phyloP scores from a whole-genome alignment of 1,284 basidiomycete genomes.

The Moesziomyces sp. region DNA sequence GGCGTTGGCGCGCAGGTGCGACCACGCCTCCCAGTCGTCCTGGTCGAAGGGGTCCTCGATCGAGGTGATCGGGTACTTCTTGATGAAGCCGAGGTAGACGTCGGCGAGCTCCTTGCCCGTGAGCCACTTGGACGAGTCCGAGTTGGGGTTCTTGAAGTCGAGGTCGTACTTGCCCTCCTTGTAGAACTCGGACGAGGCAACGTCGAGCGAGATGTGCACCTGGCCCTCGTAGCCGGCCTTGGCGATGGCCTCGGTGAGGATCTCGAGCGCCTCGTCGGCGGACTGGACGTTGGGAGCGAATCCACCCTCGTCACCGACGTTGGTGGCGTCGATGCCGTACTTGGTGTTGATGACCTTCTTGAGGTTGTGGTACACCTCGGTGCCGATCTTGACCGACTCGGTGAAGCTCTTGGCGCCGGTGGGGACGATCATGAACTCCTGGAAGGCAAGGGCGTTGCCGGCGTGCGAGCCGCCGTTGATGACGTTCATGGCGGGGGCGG shows the following conservation, averaged over 20 bases:
- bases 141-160: conserved; percentile 99
- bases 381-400: conserved; percentile 97
- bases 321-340: conserved; percentile 99
- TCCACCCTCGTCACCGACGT: conserved; percentile 99
- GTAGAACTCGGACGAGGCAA: conserved; percentile 99
- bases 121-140: conserved; percentile 94
- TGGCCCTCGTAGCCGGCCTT: conserved; percentile 98
- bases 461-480: conserved; percentile 99
- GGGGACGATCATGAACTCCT: conserved; percentile 98
- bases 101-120: conserved; percentile 91
- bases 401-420: conserved; percentile 98
- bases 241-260: conserved; percentile 94
- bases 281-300: conserved; percentile 98
- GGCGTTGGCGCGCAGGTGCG: conserved; percentile 77
- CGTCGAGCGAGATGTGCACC: conserved; percentile 98
- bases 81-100: conserved; percentile 77
- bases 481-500: conserved; percentile 88
- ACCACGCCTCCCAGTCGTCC: conserved; percentile 99
- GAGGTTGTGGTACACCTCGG: conserved; percentile 97
- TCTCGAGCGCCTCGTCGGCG: conserved; percentile 96
- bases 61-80: conserved; percentile 73
- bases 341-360: conserved; percentile 99
- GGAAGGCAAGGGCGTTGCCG: conserved; percentile 88
- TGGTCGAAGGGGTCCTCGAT: conserved; percentile 99
- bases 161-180: conserved; percentile 99